Evolutionary conservation across 805 yeast genomes (phyloP).

Genomic region (Saturnispora sekii): DNA sequence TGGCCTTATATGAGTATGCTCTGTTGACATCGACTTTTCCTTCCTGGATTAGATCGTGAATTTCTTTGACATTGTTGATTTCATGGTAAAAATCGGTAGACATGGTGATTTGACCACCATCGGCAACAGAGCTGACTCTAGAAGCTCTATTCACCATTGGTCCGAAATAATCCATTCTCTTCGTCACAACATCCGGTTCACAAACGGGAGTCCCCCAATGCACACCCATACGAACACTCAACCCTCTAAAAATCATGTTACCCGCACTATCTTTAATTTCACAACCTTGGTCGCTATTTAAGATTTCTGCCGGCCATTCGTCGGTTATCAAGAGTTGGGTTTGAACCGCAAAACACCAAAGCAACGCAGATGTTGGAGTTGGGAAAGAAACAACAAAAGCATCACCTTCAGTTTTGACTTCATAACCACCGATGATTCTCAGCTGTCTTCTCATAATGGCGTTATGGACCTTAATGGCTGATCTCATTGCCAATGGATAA

Average conservation of each 20-base stretch:
- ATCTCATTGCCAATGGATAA: slow-evolving; percentile 87
- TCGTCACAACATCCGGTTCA: slow-evolving; percentile 87
- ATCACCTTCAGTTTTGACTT: slow-evolving; percentile 98
- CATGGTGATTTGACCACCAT: slow-evolving; percentile 94
- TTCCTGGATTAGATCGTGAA: slow-evolving; percentile 33
- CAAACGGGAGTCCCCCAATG: slow-evolving; percentile 98
- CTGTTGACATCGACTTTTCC: slow-evolving; percentile 25
- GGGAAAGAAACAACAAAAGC: slow-evolving; percentile 98
- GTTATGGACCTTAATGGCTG: slow-evolving; percentile 92
- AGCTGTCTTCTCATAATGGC: slow-evolving; percentile 88
- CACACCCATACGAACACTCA: slow-evolving; percentile 95
- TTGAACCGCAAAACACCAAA: slow-evolving; percentile 94
- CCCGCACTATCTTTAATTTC: slow-evolving; percentile 58
- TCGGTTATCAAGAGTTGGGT: slow-evolving; percentile 63
- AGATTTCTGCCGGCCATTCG: slow-evolving; percentile 93
- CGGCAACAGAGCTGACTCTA: slow-evolving; percentile 88
- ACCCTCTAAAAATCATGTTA: slow-evolving; percentile 65
- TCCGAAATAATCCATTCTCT: slow-evolving; percentile 97
- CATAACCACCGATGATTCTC: slow-evolving; percentile 92
- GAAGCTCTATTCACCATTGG: slow-evolving; percentile 97
- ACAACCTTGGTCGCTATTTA: slow-evolving; percentile 76
- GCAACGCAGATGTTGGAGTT: slow-evolving; percentile 76
- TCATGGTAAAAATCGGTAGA: slow-evolving; percentile 75
- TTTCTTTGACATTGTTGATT: slow-evolving; percentile 44
- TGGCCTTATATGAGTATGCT: slow-evolving; percentile 34